A percentile compares a stretch with the other conserved stretches of the same genome.
Conservation (phyloP, 495 filamentous ascomycete species). For the Tuber melanosporum region DNA sequence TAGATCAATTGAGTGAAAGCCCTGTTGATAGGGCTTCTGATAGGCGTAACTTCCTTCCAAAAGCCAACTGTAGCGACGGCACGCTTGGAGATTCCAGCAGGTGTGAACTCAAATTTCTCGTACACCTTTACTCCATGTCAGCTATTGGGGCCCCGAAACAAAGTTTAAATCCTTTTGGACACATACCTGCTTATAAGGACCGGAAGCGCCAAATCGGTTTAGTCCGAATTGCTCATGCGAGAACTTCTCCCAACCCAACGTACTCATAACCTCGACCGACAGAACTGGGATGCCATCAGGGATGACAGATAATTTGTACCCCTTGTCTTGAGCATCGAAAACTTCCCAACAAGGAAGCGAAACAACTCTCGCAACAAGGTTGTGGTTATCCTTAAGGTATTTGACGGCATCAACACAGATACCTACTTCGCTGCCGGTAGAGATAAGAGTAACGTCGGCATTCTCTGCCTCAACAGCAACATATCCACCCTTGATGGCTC, state of each 20-base stretch:
- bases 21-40: constrained; percentile 92
- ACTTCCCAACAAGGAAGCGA: constrained; percentile 97
- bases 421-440: constrained; percentile 92
- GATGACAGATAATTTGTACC: constrained; percentile 82
- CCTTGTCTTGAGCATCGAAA: constrained; percentile 89
- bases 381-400: constrained; percentile 82
- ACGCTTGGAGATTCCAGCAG: constrained; percentile 92
- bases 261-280: constrained; percentile 90
- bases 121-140: constrained; percentile 54
- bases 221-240: constrained; percentile 98
- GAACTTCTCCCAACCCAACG: constrained; percentile 95
- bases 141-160: background rate
- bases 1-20: constrained; percentile 84
- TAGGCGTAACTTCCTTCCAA: constrained; percentile 84
- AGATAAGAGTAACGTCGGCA: constrained; percentile 82
- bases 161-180: background rate
- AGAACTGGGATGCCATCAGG: constrained; percentile 91
- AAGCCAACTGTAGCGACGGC: constrained; percentile 84
- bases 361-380: constrained; percentile 82
- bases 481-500: constrained; percentile 90
- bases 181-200: constrained; percentile 74
- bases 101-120: constrained; percentile 99
- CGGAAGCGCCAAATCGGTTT: constrained; percentile 95
- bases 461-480: constrained; percentile 74
- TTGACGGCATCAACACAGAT: constrained; percentile 88